Conservation (phyloP, 2,329 filamentous ascomycete species). For the Alternaria panax region DNA sequence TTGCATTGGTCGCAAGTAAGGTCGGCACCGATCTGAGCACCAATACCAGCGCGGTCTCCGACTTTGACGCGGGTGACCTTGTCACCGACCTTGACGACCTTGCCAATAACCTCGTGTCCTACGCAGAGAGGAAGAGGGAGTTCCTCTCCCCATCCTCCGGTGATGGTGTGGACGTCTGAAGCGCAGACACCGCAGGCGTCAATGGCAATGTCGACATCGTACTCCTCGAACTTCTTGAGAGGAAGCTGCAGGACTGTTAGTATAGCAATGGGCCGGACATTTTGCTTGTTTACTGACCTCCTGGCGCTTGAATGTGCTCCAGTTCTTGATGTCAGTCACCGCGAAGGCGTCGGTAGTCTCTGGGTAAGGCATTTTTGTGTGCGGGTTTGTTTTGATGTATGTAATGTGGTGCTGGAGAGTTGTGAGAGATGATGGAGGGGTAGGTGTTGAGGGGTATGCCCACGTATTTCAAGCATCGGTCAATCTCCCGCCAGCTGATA, state of each 20-base stretch:
- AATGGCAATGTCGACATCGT: slow-evolving; percentile 88
- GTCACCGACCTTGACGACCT: slow-evolving; percentile 58
- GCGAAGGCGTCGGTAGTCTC: slow-evolving; percentile 60
- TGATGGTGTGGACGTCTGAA: slow-evolving; percentile 59
- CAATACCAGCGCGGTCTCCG: slow-evolving; percentile 57
- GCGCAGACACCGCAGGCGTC: slow-evolving; percentile 64
- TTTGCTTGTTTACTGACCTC: slow-evolving; percentile 50
- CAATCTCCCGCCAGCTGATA: slow-evolving; percentile 22
- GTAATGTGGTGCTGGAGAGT: slow-evolving; percentile 5
- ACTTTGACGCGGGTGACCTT: slow-evolving; percentile 59
- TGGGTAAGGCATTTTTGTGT: slow-evolving; percentile 57
- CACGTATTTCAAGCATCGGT: slow-evolving; percentile 35
- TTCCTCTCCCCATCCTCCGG: slow-evolving; percentile 69
- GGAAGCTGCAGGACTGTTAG: slow-evolving; percentile 64
- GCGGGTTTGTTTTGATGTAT: slow-evolving; percentile 9
- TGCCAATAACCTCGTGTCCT: slow-evolving; percentile 67
- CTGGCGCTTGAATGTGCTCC: slow-evolving; percentile 65
- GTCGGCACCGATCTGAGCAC: slow-evolving; percentile 59
- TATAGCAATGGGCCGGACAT: neutral
- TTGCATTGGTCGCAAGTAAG: slow-evolving; percentile 61
- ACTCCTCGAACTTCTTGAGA: slow-evolving; percentile 84
- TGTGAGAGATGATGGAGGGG: slow-evolving; percentile 19
- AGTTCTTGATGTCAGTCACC: slow-evolving; percentile 66
- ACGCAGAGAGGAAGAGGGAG: slow-evolving; percentile 69
- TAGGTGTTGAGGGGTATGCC: slow-evolving; percentile 34